These are phyloP conservation scores for Chlorociboria aeruginascens DNA, from an alignment of 495 filamentous ascomycete genomes.

Conservation along the genomic window DNA sequence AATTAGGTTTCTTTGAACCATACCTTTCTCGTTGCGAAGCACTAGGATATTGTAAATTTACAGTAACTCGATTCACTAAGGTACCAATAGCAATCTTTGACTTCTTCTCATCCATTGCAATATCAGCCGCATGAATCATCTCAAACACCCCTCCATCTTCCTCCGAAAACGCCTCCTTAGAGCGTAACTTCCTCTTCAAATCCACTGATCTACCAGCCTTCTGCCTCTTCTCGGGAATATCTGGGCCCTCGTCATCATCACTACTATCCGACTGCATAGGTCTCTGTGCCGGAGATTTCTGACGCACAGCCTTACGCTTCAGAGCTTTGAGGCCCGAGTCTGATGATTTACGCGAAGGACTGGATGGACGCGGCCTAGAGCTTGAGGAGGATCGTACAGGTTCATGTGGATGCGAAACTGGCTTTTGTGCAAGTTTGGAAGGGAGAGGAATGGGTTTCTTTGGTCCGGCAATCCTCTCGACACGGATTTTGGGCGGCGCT, in stretches of 20 bases:
- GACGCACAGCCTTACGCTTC: constrained; percentile 9
- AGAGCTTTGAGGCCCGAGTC: neutral
- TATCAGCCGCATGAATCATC: constrained; percentile 58
- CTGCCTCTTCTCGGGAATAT: constrained; percentile 22
- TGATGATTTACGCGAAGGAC: neutral
- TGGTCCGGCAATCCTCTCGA: constrained; percentile 20
- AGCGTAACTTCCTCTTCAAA: constrained; percentile 44
- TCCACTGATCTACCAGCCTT: constrained; percentile 27
- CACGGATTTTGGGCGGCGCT: constrained; percentile 20
- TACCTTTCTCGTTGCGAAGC: constrained; percentile 56
- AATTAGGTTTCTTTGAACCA: constrained; percentile 5
- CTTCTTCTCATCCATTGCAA: constrained; percentile 39
- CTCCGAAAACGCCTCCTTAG: constrained; percentile 46
- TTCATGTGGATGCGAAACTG: neutral
- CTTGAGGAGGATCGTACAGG: constrained; percentile 13
- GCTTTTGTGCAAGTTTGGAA: constrained; percentile 1
- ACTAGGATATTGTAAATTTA: constrained; percentile 62
- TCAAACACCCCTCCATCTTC: constrained; percentile 32
- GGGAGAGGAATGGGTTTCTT: neutral
- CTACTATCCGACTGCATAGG: constrained; percentile 1
- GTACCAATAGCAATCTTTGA: constrained; percentile 33
- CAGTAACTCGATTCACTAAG: constrained; percentile 33
- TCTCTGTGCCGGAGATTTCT: constrained; percentile 4
- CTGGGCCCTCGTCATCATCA: constrained; percentile 19
- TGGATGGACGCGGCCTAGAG: constrained; percentile 12